Evolutionary conservation across 1,284 basidiomycete species (phyloP), one percentile per base, ranked within the genome.

Genomic region (Caloboletus firmus): DNA sequence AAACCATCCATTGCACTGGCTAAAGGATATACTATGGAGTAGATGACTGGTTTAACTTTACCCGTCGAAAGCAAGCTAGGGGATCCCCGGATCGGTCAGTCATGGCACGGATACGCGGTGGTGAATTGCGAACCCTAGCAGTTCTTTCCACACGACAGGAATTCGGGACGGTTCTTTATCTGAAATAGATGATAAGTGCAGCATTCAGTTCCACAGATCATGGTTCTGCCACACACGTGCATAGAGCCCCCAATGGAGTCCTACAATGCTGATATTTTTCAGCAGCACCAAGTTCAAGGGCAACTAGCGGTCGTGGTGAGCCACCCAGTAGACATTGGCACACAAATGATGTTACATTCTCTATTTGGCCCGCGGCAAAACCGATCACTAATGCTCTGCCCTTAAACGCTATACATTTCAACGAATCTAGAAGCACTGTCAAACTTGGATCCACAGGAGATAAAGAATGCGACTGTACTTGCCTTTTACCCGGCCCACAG

Each of bases 341-440:
- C 2, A 12, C 1, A 26, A 24, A 45, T 22, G 18, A 12, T 10
- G n/a, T 31, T 56, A 92, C 91, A 74, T 94, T 94, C 70, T 98
- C 95, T 58, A 98, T 97, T 9, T 76, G 72, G 11, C 95, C 93
- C 11, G 84, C 88, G 8, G 91, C 93, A 72, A 97, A 95, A 17
- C 96, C 96, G 50, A 99, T 88, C 26, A 98, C 91, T 20, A 98
- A 67, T 4, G 92, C 85, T 13, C 96, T 82, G 2, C 94, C 93
- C 71, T 96, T 96, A 88, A 94, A 98, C 1, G 90, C 91, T 54
- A 96, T 93, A 69, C 93, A 95, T 71, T 96, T 96, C 56, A 97
- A 69, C 30, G 82, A 84, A 64, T 91, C 89, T 68, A 17, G 49
- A 42, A 20, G 22, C 30, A 2, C 35, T 3, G 15, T 59, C 36